phyloP scores from a whole-genome alignment of 1,284 basidiomycete species.

The Trichosporon asahii region DNA sequence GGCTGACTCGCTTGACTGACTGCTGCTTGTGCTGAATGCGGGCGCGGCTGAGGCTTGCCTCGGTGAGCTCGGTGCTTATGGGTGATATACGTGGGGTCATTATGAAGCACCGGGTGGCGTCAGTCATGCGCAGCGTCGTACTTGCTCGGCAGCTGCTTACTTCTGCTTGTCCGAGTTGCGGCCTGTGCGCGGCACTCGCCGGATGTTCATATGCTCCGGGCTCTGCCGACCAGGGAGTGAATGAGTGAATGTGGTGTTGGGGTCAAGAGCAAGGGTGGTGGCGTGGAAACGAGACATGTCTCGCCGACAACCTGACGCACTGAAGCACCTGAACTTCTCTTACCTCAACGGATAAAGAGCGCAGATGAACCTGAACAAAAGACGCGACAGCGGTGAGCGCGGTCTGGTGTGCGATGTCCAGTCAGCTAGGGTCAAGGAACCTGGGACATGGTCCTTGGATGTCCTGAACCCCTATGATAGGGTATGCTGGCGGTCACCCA shows the following conservation, averaged over 20 bases:
- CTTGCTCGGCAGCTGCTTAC: neutral
- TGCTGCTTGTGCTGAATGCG: neutral
- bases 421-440: neutral
- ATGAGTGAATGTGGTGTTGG: neutral
- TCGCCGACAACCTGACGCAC: neutral
- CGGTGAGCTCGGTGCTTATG: neutral
- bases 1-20: neutral
- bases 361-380: neutral
- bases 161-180: neutral
- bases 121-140: neutral
- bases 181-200: neutral
- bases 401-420: neutral
- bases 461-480: neutral
- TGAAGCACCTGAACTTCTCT: neutral
- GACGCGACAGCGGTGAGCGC: neutral
- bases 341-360: neutral
- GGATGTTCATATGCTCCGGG: neutral
- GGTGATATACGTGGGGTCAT: neutral
- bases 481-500: neutral
- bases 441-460: neutral
- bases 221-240: neutral
- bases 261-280: neutral
- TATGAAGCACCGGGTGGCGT: neutral
- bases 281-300: constrained; percentile 8
- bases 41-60: neutral